phyloP scores from a whole-genome alignment of 179 eudicot genomes.

The Nepenthes alata region DNA sequence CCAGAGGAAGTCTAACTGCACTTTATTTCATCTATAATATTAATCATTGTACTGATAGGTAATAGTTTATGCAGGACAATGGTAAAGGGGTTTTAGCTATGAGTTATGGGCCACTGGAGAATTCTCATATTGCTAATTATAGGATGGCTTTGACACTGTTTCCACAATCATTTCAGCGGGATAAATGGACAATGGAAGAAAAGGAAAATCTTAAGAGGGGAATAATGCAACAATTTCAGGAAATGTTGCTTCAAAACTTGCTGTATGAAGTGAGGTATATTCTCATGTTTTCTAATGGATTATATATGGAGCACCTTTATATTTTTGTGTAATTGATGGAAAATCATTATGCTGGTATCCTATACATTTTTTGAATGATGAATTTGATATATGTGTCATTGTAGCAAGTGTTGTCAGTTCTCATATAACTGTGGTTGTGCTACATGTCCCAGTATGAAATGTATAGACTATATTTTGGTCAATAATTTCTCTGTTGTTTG shows the following conservation, averaged over 20 bases:
- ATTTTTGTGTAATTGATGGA: no score
- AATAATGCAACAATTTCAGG: constrained; percentile 63
- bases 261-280: constrained; percentile 35
- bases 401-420: no score
- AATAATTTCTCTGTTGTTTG: no score
- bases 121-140: constrained; percentile 55
- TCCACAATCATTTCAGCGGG: constrained; percentile 40
- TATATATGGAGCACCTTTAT: no score
- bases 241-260: constrained; percentile 37
- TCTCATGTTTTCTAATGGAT: background rate
- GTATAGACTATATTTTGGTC: background rate
- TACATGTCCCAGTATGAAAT: no score
- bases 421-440: no score
- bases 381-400: no score
- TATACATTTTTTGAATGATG: no score
- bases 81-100: constrained; percentile 33
- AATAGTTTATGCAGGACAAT: constrained; percentile 24
- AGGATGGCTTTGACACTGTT: constrained; percentile 32
- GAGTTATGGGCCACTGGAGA: constrained; percentile 64
- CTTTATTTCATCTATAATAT: background rate
- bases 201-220: constrained; percentile 51
- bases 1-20: background rate
- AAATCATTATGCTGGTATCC: no score
- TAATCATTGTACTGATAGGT: constrained; percentile 1
- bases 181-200: constrained; percentile 61